These are phyloP conservation scores for Stenocarpella maydis DNA, from an alignment of 2,329 filamentous ascomycete species.

Conservation along the genomic window DNA sequence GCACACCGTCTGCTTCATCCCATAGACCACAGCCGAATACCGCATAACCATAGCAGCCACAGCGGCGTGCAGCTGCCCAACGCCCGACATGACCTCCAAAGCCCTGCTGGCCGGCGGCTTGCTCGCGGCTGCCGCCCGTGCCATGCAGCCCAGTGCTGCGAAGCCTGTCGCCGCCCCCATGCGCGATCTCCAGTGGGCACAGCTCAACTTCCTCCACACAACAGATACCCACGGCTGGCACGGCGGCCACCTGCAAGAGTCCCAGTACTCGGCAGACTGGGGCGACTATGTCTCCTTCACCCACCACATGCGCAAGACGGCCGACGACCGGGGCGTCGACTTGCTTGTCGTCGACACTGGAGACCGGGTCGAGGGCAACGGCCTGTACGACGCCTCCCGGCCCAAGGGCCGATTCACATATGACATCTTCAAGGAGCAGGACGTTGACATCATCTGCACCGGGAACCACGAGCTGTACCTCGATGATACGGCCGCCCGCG, in stretches of 20 bases:
- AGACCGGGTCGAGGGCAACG: constrained; percentile 91
- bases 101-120: constrained; percentile 48
- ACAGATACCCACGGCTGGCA: constrained; percentile 98
- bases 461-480: constrained; percentile 98
- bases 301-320: constrained; percentile 78
- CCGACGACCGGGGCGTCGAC: constrained; percentile 81
- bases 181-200: constrained; percentile 87
- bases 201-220: constrained; percentile 96
- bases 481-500: constrained; percentile 76
- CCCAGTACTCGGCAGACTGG: constrained; percentile 96
- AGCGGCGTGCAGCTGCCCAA: constrained; percentile 14
- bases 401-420: constrained; percentile 91
- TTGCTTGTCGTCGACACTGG: constrained; percentile 95
- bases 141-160: constrained; percentile 82
- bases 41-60: too few species aligned
- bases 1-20: neutral
- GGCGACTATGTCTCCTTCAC: constrained; percentile 97
- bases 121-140: constrained; percentile 49
- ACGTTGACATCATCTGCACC: constrained; percentile 83
- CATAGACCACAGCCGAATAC: too few species aligned
- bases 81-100: constrained; percentile 43
- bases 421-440: constrained; percentile 83
- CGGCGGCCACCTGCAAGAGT: constrained; percentile 90
- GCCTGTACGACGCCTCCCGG: constrained; percentile 87
- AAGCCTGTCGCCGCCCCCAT: constrained; percentile 81